phyloP scores from a whole-genome alignment of 129 eudicot species.

The Saussurea involucrata region DNA sequence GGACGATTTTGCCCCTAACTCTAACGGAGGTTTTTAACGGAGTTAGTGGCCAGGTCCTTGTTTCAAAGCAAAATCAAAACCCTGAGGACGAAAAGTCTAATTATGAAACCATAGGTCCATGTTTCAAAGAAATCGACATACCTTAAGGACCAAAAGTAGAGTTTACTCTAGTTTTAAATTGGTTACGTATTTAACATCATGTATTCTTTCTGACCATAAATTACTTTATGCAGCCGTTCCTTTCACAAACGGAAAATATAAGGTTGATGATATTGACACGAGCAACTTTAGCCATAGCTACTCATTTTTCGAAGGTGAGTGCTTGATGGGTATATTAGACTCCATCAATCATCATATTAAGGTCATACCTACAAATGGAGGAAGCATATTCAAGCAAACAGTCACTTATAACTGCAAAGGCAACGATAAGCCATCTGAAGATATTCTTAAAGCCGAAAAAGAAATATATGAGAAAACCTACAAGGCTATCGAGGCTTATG shows the following conservation, averaged over 20 bases:
- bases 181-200: background rate
- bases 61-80: no score
- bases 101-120: no score
- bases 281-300: background rate
- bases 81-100: no score
- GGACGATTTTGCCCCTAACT: no score
- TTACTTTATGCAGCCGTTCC: background rate
- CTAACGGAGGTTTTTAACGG: no score
- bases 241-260: background rate
- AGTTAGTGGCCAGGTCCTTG: no score
- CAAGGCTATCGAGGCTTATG: conserved; percentile 11
- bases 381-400: conserved; percentile 12
- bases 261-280: background rate
- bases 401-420: conserved; percentile 13
- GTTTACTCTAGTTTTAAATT: no score
- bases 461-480: conserved; percentile 5
- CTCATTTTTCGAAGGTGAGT: background rate
- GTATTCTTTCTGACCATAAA: background rate
- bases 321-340: background rate
- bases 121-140: no score
- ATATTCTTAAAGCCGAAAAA: conserved; percentile 5
- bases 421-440: conserved; percentile 10
- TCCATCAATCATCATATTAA: conserved; percentile 16
- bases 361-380: conserved; percentile 4
- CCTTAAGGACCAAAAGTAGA: no score